phyloP scores from a whole-genome alignment of 2,329 filamentous ascomycete species.

The Dothistroma septosporum region DNA sequence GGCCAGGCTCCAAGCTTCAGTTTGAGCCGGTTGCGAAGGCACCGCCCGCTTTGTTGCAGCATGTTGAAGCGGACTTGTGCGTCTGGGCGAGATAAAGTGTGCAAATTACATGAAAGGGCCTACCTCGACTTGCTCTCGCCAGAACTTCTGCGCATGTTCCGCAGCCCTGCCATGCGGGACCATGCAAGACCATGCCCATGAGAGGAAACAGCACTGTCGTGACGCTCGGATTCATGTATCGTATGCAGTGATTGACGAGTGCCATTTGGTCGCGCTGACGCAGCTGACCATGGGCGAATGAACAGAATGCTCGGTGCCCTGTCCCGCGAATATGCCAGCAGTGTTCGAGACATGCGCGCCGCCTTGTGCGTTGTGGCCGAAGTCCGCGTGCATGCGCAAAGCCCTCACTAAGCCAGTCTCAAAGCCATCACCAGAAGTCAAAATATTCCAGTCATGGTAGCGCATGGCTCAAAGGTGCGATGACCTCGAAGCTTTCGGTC shows the following conservation, averaged over 20 bases:
- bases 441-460: background rate
- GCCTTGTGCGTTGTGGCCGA: too few species aligned
- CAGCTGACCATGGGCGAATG: background rate
- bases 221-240: background rate
- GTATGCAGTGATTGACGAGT: background rate
- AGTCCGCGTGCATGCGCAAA: too few species aligned
- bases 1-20: background rate
- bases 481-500: background rate
- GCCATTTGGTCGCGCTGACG: background rate
- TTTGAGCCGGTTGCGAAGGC: background rate
- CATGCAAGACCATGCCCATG: constrained; percentile 12
- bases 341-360: too few species aligned
- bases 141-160: constrained; percentile 46
- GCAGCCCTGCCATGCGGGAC: constrained; percentile 9
- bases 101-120: constrained; percentile 14
- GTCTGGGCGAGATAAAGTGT: constrained; percentile 12
- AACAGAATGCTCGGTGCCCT: background rate
- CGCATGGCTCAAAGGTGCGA: background rate
- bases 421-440: background rate
- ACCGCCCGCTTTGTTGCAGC: background rate
- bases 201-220: constrained; percentile 3
- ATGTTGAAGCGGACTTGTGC: background rate
- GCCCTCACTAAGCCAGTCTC: too few species aligned
- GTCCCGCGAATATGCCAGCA: background rate
- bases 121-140: constrained; percentile 52